phyloP scores from a whole-genome alignment of 495 filamentous ascomycete genomes.

The Aspergillus bertholletiae region DNA sequence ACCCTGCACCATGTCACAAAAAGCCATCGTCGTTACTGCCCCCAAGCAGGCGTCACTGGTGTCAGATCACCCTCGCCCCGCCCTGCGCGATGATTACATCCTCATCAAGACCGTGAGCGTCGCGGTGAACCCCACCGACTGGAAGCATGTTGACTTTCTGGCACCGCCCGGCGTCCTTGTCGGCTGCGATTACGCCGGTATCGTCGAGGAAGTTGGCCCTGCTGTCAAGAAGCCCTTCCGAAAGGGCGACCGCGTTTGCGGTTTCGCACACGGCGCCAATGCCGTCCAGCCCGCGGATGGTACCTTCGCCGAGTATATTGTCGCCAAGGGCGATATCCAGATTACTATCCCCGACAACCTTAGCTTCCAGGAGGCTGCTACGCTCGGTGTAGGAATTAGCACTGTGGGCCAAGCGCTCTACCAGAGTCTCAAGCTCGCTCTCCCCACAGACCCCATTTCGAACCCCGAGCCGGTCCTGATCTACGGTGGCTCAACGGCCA shows the following conservation, averaged over 20 bases:
- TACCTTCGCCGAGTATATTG: constrained; percentile 46
- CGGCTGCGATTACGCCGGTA: constrained; percentile 51
- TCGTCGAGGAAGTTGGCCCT: constrained; percentile 44
- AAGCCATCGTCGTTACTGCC: constrained; percentile 8
- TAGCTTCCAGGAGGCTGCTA: constrained; percentile 45
- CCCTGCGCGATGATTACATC: constrained; percentile 33
- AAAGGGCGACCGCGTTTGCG: constrained; percentile 45
- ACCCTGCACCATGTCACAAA: constrained; percentile 1
- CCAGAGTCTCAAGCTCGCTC: constrained; percentile 11
- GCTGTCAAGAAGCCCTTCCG: constrained; percentile 24
- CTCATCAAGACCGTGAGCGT: constrained; percentile 40
- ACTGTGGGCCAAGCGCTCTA: constrained; percentile 26
- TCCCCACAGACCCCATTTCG: background rate
- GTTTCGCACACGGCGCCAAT: constrained; percentile 42
- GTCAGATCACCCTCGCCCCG: constrained; percentile 20
- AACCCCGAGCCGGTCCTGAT: constrained; percentile 33
- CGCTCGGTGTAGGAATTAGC: constrained; percentile 45
- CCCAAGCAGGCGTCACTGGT: constrained; percentile 7
- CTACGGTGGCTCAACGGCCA: constrained; percentile 48
- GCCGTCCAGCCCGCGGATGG: constrained; percentile 39
- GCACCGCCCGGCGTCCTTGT: constrained; percentile 22
- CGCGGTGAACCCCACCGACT: constrained; percentile 52
- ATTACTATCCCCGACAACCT: constrained; percentile 46
- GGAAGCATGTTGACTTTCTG: constrained; percentile 37
- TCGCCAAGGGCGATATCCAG: constrained; percentile 42